Conservation (phyloP, 2,329 filamentous ascomycete genomes). For the Phialophora verrucosa region DNA sequence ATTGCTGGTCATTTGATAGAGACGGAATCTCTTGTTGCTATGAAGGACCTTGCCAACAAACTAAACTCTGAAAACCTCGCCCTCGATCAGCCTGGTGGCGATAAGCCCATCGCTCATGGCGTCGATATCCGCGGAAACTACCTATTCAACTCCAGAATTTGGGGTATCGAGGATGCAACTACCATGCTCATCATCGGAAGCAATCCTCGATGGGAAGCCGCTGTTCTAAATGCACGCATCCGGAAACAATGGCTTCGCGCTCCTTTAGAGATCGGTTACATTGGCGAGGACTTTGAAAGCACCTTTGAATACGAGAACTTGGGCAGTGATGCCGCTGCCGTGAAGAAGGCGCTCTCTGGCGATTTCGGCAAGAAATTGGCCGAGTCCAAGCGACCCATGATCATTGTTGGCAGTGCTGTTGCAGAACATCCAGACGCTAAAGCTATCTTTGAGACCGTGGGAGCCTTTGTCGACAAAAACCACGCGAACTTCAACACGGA, state of each 20-base stretch:
- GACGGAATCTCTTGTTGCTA: constrained; percentile 89
- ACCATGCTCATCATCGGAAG: constrained; percentile 89
- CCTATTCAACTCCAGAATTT: constrained; percentile 94
- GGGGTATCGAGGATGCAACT: constrained; percentile 92
- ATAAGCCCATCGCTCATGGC: constrained; percentile 84
- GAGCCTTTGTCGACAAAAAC: constrained; percentile 91
- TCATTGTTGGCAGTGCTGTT: constrained; percentile 89
- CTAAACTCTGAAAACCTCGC: constrained; percentile 95
- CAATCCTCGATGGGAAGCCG: constrained; percentile 93
- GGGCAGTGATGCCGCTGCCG: constrained; percentile 74
- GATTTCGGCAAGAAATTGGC: constrained; percentile 92
- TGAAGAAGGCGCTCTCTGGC: constrained; percentile 85
- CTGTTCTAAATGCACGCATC: constrained; percentile 93
- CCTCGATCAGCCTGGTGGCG: constrained; percentile 85
- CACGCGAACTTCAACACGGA: constrained; percentile 82
- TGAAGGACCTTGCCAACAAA: constrained; percentile 97
- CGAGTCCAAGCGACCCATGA: constrained; percentile 90
- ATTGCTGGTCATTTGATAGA: constrained; percentile 91
- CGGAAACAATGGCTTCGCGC: constrained; percentile 97
- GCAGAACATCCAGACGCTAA: constrained; percentile 91
- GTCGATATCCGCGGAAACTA: constrained; percentile 94
- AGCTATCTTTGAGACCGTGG: constrained; percentile 89
- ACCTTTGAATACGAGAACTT: constrained; percentile 96
- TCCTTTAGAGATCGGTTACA: constrained; percentile 87
- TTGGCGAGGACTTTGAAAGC: constrained; percentile 89